Conservation (phyloP, 176 grass and related monocot genomes). For the Juncus inflexus region DNA sequence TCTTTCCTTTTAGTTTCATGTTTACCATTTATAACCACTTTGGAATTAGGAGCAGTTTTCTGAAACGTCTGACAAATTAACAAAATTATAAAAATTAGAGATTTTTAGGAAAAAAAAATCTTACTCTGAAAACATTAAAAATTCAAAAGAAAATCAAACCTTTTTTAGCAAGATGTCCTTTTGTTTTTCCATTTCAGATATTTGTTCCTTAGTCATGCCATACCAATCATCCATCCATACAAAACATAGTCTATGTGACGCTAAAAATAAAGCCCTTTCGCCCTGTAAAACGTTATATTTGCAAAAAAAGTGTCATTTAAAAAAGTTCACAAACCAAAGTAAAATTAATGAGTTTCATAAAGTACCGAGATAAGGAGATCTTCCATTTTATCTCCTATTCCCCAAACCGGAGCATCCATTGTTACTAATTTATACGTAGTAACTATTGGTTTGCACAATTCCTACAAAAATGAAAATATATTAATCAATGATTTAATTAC, state of each 20-base stretch:
- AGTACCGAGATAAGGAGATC: conserved; percentile 61
- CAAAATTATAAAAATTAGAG: conserved; percentile 1
- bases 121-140: neutral
- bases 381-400: conserved; percentile 58
- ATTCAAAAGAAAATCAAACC: conserved; percentile 11
- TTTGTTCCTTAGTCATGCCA: conserved; percentile 70
- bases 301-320: neutral
- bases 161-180: conserved; percentile 70
- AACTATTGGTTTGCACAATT: conserved; percentile 63
- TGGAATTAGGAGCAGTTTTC: neutral
- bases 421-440: conserved; percentile 77
- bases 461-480: conserved; percentile 28
- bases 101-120: neutral
- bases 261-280: conserved; percentile 66
- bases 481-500: neutral
- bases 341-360: neutral
- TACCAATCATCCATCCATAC: conserved; percentile 91
- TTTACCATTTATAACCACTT: conserved; percentile 21
- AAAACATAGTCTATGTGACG: conserved; percentile 81
- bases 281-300: conserved; percentile 36
- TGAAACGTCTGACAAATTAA: conserved; percentile 24
- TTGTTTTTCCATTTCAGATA: conserved; percentile 68
- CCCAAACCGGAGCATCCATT: conserved; percentile 82
- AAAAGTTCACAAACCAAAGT: neutral
- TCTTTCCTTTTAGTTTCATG: conserved; percentile 21